Evolutionary conservation across 352 stramenopile species (phyloP), one percentile per base, ranked within the genome.

Genomic region (Globisporangium yorkense): DNA sequence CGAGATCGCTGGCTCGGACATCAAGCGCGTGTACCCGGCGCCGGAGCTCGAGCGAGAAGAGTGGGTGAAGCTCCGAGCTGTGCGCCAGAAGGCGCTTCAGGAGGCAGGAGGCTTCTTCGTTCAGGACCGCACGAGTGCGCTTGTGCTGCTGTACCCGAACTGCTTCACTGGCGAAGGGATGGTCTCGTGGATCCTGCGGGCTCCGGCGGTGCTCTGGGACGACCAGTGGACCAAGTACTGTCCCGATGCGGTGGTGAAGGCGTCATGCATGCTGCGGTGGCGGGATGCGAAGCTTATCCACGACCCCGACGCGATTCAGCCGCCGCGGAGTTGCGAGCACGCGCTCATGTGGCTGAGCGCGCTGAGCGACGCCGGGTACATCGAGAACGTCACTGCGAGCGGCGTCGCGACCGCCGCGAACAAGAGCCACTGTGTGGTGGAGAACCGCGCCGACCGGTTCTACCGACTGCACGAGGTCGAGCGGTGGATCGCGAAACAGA

Each of bases 121-220:
- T 56, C 62, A 74, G 40, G 70, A 87, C 24, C 75, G 75, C 45
- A 72, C 70, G 12, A 83, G 39, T 18, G 47, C 62, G 3, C 44
- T 79, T 0, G 54, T 80, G 15, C 31, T 86, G 24, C 62, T 54
- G 2, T 57, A 79, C 7, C 63, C 74, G 13, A 71, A 62, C 8
- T 85, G 72, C 35, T 85, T 90, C 39, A 85, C 77, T 0, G 80
- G 80, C 5, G 71, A 86, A 57, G 80, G 77, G 1, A 83, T 90
- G 58, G 58, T 87, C 29, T 67, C 65, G 39, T 90, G 80, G 80
- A 82, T 90, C 20, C 51, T 71, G 12, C 70, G 77, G 8, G 49
- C 20, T 0, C 73, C 80, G 12, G 8, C 59, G 10, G 59, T 87
- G 4, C 56, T 90, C 1, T 87, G 74, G 72, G 50, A 76, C 24